A percentile compares a stretch with the other conserved stretches of the same genome.
phyloP scores from a whole-genome alignment of 2,329 filamentous ascomycete genomes.

The Aspergillus sp. region DNA sequence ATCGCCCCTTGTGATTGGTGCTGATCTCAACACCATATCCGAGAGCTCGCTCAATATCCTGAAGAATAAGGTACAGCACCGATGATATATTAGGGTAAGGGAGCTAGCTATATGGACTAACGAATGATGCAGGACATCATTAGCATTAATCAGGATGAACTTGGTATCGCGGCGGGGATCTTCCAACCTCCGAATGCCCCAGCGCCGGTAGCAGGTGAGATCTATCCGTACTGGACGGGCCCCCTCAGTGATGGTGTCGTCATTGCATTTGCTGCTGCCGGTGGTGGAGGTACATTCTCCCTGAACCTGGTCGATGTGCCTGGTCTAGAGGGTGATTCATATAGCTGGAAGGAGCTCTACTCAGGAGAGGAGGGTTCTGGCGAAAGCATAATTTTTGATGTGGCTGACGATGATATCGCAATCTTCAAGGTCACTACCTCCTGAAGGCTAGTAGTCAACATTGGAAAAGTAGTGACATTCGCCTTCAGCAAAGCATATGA shows the following conservation, averaged over 20 bases:
- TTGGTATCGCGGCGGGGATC: background rate
- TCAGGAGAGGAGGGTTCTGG: background rate
- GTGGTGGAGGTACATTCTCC: background rate
- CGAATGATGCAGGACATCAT: background rate
- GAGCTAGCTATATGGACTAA: background rate
- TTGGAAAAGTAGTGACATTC: too few relatives aligned
- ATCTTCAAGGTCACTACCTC: background rate
- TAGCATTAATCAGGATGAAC: background rate
- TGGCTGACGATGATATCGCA: background rate
- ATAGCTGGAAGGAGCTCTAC: background rate
- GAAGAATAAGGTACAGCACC: background rate
- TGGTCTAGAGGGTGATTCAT: background rate
- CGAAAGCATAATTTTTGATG: background rate
- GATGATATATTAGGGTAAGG: background rate
- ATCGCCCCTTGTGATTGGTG: background rate
- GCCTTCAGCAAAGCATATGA: too few relatives aligned
- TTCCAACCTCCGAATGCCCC: background rate
- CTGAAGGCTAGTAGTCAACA: background rate
- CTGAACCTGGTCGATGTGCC: background rate
- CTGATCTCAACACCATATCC: background rate
- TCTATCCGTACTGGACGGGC: background rate
- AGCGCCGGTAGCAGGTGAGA: background rate
- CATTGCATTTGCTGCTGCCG: background rate
- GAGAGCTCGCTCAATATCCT: background rate
- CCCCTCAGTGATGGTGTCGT: background rate